Conservation (phyloP, 179 eudicot species). For the Camellia oleifera region DNA sequence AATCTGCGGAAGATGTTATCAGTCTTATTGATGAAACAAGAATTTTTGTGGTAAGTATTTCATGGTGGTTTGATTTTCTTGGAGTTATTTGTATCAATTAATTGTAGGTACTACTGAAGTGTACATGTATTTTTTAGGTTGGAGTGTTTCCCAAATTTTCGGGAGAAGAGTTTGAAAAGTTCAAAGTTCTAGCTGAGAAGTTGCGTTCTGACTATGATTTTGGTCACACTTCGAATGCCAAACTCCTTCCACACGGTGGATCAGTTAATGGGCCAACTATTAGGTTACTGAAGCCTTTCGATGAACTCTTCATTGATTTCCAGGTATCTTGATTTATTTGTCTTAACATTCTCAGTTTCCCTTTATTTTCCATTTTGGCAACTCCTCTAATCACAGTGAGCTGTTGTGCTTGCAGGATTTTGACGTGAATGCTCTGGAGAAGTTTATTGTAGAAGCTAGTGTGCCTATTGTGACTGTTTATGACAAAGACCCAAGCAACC, state of each 20-base stretch:
- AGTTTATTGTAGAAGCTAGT: slow-evolving; percentile 72
- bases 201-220: slow-evolving; percentile 84
- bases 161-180: slow-evolving; percentile 73
- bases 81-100: background rate
- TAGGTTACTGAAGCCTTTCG: slow-evolving; percentile 90
- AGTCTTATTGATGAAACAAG: slow-evolving; percentile 38
- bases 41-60: slow-evolving; percentile 46
- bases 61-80: background rate
- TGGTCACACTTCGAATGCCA: slow-evolving; percentile 74
- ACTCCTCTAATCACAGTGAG: background rate
- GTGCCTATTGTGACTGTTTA: slow-evolving; percentile 71
- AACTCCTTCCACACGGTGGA: slow-evolving; percentile 77
- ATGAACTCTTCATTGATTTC: slow-evolving; percentile 79
- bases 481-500: slow-evolving; percentile 76
- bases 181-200: slow-evolving; percentile 64
- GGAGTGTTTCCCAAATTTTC: slow-evolving; percentile 83
- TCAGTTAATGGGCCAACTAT: slow-evolving; percentile 60
- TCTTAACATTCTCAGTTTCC: background rate
- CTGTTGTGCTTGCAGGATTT: slow-evolving; percentile 58
- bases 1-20: slow-evolving; percentile 42
- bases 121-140: slow-evolving; percentile 38
- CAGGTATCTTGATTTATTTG: slow-evolving; percentile 38
- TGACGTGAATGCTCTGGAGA: slow-evolving; percentile 56
- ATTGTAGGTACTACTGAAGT: background rate
- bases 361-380: background rate